Evolutionary conservation across 1,139 yeast species (phyloP), one percentile per base, ranked within the genome.

Genomic region (Casaregolazyma lundiana): DNA sequence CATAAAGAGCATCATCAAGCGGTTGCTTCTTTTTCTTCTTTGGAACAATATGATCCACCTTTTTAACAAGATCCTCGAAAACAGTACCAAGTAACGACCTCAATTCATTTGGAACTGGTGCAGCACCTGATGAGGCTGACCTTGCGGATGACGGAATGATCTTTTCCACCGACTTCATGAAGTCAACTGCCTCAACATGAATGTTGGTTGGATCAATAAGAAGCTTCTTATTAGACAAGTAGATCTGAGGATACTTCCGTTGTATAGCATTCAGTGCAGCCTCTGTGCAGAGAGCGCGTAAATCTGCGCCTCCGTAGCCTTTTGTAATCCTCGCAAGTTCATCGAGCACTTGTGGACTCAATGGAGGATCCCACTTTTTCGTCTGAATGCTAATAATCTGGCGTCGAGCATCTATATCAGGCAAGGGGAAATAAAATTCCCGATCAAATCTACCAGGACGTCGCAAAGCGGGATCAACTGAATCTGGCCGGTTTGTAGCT

Each of bases 271-370:
- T 83, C 51, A 94, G 72, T 0, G 98, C 97, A 11, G 97, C 94
- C 63, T 92, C 99, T 0, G 97, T 90, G 62, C 97, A 90, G 30
- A 92, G 71, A 0, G 97, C 96, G 47, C 97, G 73, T 53, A 94
- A 71, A 66, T 92, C 99, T 2, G 99, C 97, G 69, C 99, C 99
- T 35, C 98, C 98, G 60, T 88, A 94, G 0, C 98, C 98, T 62
- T 90, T 92, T 0, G 99, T 90, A 49, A 88, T 69, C 11, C 74
- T 73, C 0, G 97, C 94, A 41, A 92, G 74, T 48, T 81, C 80
- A 2, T 75, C 74, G 6, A 87, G 61, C 55, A 92, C 85, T 6
- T 65, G 69, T 0, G 72, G 72, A 1, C 77, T 65, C 45, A 85
- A 66, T 0, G 84, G 84, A 2, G 95, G 95, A 4, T 73, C 73